Conservation (phyloP, 441 rosid genomes). For the Raphanus hybrid region DNA sequence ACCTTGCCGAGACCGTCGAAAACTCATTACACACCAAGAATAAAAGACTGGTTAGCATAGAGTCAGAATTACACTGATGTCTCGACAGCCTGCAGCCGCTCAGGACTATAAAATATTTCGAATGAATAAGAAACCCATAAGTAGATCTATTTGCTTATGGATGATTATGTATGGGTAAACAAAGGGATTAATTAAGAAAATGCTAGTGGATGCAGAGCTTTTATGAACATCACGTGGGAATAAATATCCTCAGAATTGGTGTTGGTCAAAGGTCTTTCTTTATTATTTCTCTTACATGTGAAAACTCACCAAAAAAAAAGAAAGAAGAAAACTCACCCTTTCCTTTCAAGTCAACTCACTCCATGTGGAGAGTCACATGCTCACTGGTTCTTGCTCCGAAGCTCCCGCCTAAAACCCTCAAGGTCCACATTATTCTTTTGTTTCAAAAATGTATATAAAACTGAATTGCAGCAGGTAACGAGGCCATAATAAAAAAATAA, state of each 20-base stretch:
- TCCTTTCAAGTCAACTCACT: not conserved
- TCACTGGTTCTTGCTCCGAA: not conserved
- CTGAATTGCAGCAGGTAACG: not conserved
- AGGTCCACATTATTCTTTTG: not conserved
- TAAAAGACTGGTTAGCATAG: too few relatives aligned
- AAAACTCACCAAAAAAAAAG: not conserved
- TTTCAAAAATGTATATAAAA: too few relatives aligned
- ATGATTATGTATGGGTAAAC: conserved; percentile 14
- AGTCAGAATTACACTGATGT: conserved; percentile 16
- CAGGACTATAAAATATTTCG: too few relatives aligned
- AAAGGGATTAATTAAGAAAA: not conserved
- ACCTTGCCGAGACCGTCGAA: not conserved
- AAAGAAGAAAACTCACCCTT: too few relatives aligned
- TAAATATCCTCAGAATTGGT: not conserved
- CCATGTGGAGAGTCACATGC: not conserved
- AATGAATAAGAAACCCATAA: too few relatives aligned
- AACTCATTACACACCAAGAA: too few relatives aligned
- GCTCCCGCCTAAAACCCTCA: too few relatives aligned
- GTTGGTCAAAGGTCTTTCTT: not conserved
- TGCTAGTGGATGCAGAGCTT: not conserved
- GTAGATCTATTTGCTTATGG: too few relatives aligned
- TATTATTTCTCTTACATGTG: not conserved
- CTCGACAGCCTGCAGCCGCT: too few relatives aligned
- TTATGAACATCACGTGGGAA: not conserved
- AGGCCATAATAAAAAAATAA: not conserved